A percentile compares a stretch with the other conserved stretches of the same genome.
These are phyloP conservation scores for Paxillus ammoniavirescens DNA, from an alignment of 768 basidiomycete genomes.

Conservation along the genomic window DNA sequence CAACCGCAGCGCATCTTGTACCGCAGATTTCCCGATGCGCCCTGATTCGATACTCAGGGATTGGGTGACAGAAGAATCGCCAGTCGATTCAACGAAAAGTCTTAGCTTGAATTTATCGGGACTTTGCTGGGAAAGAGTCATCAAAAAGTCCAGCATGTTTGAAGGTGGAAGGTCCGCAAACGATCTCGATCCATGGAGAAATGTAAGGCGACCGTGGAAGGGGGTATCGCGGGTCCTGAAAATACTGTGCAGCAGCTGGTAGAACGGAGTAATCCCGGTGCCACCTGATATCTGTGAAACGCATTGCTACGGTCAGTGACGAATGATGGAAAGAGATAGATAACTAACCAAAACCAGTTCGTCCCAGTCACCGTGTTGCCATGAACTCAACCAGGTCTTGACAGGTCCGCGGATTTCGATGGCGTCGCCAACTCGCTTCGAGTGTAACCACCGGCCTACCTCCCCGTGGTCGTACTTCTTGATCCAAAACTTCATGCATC, in stretches of 20 bases:
- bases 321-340: neutral
- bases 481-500: conserved; percentile 75
- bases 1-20: conserved; percentile 43
- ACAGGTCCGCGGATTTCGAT: conserved; percentile 80
- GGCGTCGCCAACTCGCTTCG: conserved; percentile 60
- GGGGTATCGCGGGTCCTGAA: conserved; percentile 34
- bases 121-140: conserved; percentile 43
- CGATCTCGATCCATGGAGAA: conserved; percentile 69
- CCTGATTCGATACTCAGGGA: conserved; percentile 40
- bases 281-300: conserved; percentile 74
- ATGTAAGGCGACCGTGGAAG: conserved; percentile 56
- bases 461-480: conserved; percentile 78
- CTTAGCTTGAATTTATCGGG: conserved; percentile 56
- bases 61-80: conserved; percentile 17
- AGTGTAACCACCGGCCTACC: conserved; percentile 80
- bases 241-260: conserved; percentile 63
- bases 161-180: conserved; percentile 70
- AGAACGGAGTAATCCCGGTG: conserved; percentile 85
- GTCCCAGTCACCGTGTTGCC: conserved; percentile 64
- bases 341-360: conserved; percentile 69
- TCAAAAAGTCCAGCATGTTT: conserved; percentile 53
- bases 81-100: conserved; percentile 59
- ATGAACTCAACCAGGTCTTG: conserved; percentile 52
- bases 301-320: neutral
- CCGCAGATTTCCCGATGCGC: conserved; percentile 50